phyloP scores from a whole-genome alignment of 805 yeast species.

The Wickerhamomyces subpelliculosus region DNA sequence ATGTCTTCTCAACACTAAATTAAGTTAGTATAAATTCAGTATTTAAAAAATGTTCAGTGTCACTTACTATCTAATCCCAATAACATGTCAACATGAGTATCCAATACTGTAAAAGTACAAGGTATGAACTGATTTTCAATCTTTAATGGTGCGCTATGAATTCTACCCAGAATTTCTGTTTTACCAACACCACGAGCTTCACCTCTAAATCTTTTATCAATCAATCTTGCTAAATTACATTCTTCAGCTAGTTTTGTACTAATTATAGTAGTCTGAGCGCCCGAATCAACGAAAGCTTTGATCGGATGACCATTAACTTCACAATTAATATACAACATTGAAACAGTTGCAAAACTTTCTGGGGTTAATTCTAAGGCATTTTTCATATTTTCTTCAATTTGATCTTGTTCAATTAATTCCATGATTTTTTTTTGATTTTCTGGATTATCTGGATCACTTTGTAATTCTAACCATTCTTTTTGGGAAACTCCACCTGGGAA shows the following conservation, averaged over 20 bases:
- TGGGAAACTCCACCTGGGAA: constrained; percentile 30
- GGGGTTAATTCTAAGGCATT: constrained; percentile 85
- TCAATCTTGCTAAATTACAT: constrained; percentile 61
- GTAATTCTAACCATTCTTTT: constrained; percentile 44
- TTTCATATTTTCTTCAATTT: constrained; percentile 72
- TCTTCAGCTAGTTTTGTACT: constrained; percentile 70
- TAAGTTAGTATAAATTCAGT: too few relatives aligned
- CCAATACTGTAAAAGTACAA: constrained; percentile 66
- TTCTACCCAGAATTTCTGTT: constrained; percentile 69
- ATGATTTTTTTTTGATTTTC: constrained; percentile 58
- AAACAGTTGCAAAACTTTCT: constrained; percentile 76
- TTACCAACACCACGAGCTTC: constrained; percentile 90
- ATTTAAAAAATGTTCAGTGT: too few relatives aligned
- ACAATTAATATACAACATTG: constrained; percentile 75
- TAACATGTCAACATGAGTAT: constrained; percentile 64
- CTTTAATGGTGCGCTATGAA: constrained; percentile 82
- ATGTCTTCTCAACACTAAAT: constrained; percentile 86
- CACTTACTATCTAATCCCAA: constrained; percentile 88
- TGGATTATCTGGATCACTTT: constrained; percentile 64
- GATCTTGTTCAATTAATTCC: constrained; percentile 62
- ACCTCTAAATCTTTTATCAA: constrained; percentile 77
- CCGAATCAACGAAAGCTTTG: constrained; percentile 93
- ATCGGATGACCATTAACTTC: constrained; percentile 75
- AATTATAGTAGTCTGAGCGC: constrained; percentile 87
- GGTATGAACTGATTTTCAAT: constrained; percentile 62